These are phyloP conservation scores for Pulicaria dysenterica DNA, from an alignment of 129 eudicot genomes.

Conservation along the genomic window DNA sequence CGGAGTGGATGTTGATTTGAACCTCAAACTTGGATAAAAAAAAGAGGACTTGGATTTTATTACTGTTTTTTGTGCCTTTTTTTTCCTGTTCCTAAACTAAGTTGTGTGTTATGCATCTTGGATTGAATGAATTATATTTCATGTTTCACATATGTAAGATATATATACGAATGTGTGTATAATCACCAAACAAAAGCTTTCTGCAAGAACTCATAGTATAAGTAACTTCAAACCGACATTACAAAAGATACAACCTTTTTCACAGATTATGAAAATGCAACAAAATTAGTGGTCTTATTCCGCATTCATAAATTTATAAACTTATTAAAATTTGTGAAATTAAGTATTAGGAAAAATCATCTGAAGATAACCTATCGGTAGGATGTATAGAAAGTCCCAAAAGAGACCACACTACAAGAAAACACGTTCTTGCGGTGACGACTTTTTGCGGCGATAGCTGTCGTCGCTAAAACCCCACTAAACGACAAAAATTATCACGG, in stretches of 20 bases:
- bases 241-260: neutral
- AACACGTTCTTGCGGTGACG: too few species aligned
- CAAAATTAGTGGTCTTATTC: neutral
- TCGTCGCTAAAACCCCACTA: too few species aligned
- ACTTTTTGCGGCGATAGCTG: too few species aligned
- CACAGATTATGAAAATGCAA: neutral
- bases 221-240: neutral
- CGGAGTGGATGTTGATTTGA: conserved; percentile 27
- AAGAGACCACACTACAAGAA: too few species aligned
- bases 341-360: neutral
- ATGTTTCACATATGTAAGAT: conserved; percentile 16
- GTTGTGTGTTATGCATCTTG: conserved; percentile 17
- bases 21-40: conserved; percentile 26
- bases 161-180: neutral
- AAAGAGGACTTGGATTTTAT: conserved; percentile 9
- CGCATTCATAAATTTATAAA: neutral
- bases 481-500: too few species aligned
- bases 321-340: neutral
- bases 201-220: neutral
- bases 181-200: neutral
- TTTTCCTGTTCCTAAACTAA: neutral
- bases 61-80: neutral
- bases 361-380: too few species aligned
- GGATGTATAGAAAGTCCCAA: too few species aligned
- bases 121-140: conserved; percentile 8